Evolutionary conservation across 228 moss, liverwort and hornwort genomes (phyloP).

Genomic region (Sphagnum magellanicum): DNA sequence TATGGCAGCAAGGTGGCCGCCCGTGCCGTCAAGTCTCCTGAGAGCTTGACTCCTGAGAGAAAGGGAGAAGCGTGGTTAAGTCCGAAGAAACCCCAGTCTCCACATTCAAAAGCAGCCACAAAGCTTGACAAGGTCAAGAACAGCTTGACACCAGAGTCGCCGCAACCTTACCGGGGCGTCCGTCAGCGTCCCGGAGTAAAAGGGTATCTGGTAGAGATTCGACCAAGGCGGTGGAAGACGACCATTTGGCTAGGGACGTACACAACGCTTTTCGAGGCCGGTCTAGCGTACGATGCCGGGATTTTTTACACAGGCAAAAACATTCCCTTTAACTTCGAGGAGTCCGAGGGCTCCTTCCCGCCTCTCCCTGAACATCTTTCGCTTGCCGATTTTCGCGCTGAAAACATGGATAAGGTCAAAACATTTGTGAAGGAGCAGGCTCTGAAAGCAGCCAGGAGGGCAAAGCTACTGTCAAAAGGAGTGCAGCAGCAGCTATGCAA

Average conservation of each 20-base stretch:
- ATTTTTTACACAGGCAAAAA: slow-evolving; percentile 40
- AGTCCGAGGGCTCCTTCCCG: slow-evolving; percentile 9
- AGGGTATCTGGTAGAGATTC: slow-evolving; percentile 30
- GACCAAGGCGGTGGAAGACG: slow-evolving; percentile 32
- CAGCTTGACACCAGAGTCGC: slow-evolving; percentile 12
- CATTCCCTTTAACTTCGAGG: slow-evolving; percentile 22
- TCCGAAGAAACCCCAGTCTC: not conserved
- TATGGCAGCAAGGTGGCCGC: not conserved
- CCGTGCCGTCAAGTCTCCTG: not conserved
- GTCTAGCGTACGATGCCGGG: slow-evolving; percentile 33
- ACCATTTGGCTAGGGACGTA: slow-evolving; percentile 43
- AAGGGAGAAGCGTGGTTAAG: not conserved
- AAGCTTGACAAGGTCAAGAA: slow-evolving; percentile 20
- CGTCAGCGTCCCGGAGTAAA: slow-evolving; percentile 29
- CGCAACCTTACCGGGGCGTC: slow-evolving; percentile 25
- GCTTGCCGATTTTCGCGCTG: slow-evolving; percentile 4
- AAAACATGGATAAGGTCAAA: slow-evolving; percentile 22
- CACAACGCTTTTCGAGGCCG: slow-evolving; percentile 25
- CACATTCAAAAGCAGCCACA: not conserved
- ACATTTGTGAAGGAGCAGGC: slow-evolving; percentile 30
- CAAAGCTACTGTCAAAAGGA: not conserved
- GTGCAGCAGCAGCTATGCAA: too few species aligned
- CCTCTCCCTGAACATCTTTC: slow-evolving; percentile 8
- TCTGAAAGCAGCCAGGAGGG: slow-evolving; percentile 15
- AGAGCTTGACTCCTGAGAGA: not conserved